These are phyloP conservation scores for Sisymbrium irio DNA, from an alignment of 345 rosid genomes.

Conservation along the genomic window DNA sequence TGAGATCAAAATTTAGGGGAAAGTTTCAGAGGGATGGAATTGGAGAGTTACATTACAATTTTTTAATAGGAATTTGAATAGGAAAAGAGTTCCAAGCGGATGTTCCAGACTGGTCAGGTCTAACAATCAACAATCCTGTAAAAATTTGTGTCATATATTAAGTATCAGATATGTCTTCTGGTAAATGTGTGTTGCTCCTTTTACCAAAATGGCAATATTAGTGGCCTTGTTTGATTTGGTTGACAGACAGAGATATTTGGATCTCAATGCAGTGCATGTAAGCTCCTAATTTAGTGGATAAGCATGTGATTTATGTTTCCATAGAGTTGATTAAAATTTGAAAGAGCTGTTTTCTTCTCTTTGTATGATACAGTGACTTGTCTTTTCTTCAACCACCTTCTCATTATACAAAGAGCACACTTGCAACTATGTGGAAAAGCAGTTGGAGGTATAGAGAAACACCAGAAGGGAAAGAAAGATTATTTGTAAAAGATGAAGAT, in stretches of 20 bases:
- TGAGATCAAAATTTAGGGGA: slow-evolving; percentile 37
- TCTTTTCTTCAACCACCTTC: neutral
- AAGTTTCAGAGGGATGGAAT: slow-evolving; percentile 31
- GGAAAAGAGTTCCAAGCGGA: slow-evolving; percentile 86
- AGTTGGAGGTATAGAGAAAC: neutral
- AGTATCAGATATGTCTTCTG: neutral
- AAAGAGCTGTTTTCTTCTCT: slow-evolving; percentile 10
- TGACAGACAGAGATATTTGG: slow-evolving; percentile 9
- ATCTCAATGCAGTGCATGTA: slow-evolving; percentile 51
- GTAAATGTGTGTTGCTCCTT: slow-evolving; percentile 2
- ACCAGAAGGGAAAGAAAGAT: neutral
- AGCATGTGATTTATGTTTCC: neutral
- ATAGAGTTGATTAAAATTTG: neutral
- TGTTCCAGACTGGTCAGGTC: slow-evolving; percentile 76
- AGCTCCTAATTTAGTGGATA: slow-evolving; percentile 33
- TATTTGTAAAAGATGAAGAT: neutral
- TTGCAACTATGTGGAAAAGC: neutral
- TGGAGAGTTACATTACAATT: slow-evolving; percentile 54
- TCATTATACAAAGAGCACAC: neutral
- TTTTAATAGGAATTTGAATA: slow-evolving; percentile 45
- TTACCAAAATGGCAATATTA: slow-evolving; percentile 1
- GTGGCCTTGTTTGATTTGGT: neutral
- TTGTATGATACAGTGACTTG: slow-evolving; percentile 37
- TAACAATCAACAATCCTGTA: slow-evolving; percentile 32
- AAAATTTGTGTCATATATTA: neutral